Base-by-base conservation (phyloP, 73 alveolate genomes). In the Paramecium biaurelia region DNA sequence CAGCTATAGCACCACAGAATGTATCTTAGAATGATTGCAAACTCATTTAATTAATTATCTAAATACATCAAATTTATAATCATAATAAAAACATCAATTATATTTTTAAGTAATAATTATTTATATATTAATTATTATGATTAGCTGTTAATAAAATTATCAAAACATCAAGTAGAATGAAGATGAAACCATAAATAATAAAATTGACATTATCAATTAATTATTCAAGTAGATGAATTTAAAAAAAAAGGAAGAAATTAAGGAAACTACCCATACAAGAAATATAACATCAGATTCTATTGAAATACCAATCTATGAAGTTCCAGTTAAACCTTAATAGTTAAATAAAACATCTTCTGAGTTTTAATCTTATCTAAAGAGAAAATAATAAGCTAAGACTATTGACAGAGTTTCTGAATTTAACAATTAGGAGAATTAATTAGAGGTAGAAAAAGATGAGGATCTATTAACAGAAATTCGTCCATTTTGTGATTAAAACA, bases 1-100 rank as follows among this genome's bases (percentile, higher is more conserved):
- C 84, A 67, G 84, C 84, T 32, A 67, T 26, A 30, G 84, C 84
- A 12, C 84, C 84, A 67, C 84, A 30, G 26, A 67, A 53, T 53
- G 68, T 53, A 53, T 53, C 68, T 53, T 53, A 53, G 68, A 53
- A 53, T 53, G 68, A 53, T 53, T 53, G 23, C 68, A 53, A 53
- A 53, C 68, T 18, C 68, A 53, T 53, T 53, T 53, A 53, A 53
- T 53, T 53, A 53, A 53, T 53, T 1, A 53, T 53, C 5, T 4
- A 53, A 38, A 38, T 38, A 38, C 47, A 38, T 38, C 47, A 38
- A 38, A 7, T 37, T 38, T 38, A n/a, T 53, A 53, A 32, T 53
- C 32, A 47, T 47, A 53, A 53, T 23, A n/a, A 53, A 53, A 53
- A 53, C 14, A 45, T 8, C 32, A 53, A 53, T 53, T 7, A 6